These are phyloP conservation scores for Acer yangbiense DNA, from an alignment of 345 rosid species.

Conservation along the genomic window DNA sequence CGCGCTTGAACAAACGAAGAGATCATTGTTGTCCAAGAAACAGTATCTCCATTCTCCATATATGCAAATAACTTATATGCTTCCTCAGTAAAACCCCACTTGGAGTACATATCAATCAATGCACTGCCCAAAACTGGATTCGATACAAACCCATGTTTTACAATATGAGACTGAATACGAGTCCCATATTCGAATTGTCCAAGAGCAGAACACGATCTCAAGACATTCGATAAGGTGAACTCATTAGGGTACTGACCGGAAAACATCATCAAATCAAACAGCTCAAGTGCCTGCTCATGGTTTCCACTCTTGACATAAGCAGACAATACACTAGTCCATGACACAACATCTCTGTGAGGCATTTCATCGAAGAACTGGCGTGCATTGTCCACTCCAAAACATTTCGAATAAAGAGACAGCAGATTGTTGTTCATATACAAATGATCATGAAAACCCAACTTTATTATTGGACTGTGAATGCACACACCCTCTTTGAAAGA, in stretches of 20 bases:
- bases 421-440: constrained; percentile 64
- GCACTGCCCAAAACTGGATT: constrained; percentile 42
- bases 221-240: constrained; percentile 62
- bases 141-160: constrained; percentile 57
- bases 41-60: constrained; percentile 44
- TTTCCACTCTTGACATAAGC: constrained; percentile 42
- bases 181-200: constrained; percentile 45
- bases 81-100: constrained; percentile 42
- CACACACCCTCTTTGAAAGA: constrained; percentile 49
- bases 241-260: constrained; percentile 53
- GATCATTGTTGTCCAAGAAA: constrained; percentile 75
- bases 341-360: constrained; percentile 58
- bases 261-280: constrained; percentile 44
- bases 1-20: constrained; percentile 50
- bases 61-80: constrained; percentile 43
- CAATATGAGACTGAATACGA: constrained; percentile 43
- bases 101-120: constrained; percentile 66
- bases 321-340: constrained; percentile 68
- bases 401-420: constrained; percentile 48
- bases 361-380: constrained; percentile 75
- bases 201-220: constrained; percentile 53
- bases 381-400: constrained; percentile 37
- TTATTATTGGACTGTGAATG: constrained; percentile 57
- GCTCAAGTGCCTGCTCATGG: constrained; percentile 42
- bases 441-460: constrained; percentile 46